Base-by-base conservation (phyloP, 106 monocot genomes). In the Platanthera guangdongensis region DNA sequence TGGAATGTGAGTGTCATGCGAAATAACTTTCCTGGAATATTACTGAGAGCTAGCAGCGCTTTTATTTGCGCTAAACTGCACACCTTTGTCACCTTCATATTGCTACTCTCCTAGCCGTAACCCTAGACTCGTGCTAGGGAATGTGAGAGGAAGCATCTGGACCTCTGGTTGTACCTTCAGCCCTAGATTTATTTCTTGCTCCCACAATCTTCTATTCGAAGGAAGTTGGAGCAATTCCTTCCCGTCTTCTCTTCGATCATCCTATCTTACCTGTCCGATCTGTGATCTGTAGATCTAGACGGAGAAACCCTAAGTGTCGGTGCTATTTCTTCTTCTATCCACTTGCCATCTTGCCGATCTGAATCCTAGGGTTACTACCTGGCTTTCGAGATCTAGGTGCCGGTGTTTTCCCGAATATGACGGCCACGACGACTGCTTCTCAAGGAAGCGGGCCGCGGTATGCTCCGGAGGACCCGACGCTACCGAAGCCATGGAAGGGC, bases 391-490 rank as follows among this genome's bases (percentile, higher is more conserved):
- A 72, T 72, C 46, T 51, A 51, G 28, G 51, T 16, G 22, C 46
- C 15, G 47, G 47, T 62, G 12, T 54, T 11, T 47, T n/a, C 63
- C 48, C 48, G 45, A 68, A 30, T 51, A 75, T 79, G 73, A 16
- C 71, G 32, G 32, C 78, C 50, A 53, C 67, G 53, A 65, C 64
- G 64, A 39, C 80, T 64, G 80, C 10, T 21, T 32, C 77, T 63
- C 53, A 65, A 8, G 57, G 57, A 60, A 52, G 53, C 51, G 82
- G 51, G 75, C 89, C 90, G 49, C 81, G 90, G 7, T 88, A 90
- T 81, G 90, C 90, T 3, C 90, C 90, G 9, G 87, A 87, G 55
- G 90, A 90, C 14, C 90, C 90, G 39, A 80, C 87, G 19, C 77
- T 90, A 28, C 90, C 87, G 15, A 83, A 83, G 72, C 90, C 90